phyloP scores from a whole-genome alignment of 257 asterid genomes.

The Plantago elongata region DNA sequence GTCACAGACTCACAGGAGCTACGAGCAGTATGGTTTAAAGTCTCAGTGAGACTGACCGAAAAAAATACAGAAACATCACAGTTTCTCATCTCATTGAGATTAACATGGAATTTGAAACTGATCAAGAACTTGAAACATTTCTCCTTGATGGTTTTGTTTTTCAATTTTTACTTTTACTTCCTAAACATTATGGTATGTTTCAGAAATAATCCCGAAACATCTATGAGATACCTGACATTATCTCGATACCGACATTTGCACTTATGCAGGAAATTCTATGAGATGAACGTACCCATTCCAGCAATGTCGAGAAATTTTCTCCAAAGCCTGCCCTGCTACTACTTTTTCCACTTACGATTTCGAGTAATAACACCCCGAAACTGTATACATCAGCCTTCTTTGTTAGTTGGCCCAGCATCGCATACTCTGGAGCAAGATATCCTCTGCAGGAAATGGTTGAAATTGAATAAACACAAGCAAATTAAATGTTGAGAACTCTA shows the following conservation, averaged over 20 bases:
- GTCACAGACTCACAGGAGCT: too few relatives aligned
- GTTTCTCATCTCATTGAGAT: too few relatives aligned
- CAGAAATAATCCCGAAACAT: too few relatives aligned
- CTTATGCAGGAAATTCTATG: not conserved
- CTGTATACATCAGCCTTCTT: conserved; percentile 81
- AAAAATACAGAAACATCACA: too few relatives aligned
- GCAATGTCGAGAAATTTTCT: conserved; percentile 45
- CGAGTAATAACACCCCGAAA: conserved; percentile 78
- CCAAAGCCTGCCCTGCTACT: conserved; percentile 67
- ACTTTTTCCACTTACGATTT: conserved; percentile 65
- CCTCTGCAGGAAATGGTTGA: conserved; percentile 43
- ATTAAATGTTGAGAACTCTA: not conserved
- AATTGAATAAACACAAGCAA: not conserved
- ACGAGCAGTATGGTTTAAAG: too few relatives aligned
- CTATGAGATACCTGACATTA: too few relatives aligned
- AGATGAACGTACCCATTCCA: conserved; percentile 63
- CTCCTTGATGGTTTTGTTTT: too few relatives aligned
- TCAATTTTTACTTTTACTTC: too few relatives aligned
- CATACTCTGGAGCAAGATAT: conserved; percentile 80
- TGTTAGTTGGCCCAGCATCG: conserved; percentile 62
- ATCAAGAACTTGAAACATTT: too few relatives aligned
- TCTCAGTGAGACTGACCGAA: too few relatives aligned
- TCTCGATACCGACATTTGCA: not conserved
- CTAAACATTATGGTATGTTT: too few relatives aligned
- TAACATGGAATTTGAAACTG: too few relatives aligned